Conservation (phyloP, 2,329 filamentous ascomycete species). For the Bimuria novae-zelandiae region DNA sequence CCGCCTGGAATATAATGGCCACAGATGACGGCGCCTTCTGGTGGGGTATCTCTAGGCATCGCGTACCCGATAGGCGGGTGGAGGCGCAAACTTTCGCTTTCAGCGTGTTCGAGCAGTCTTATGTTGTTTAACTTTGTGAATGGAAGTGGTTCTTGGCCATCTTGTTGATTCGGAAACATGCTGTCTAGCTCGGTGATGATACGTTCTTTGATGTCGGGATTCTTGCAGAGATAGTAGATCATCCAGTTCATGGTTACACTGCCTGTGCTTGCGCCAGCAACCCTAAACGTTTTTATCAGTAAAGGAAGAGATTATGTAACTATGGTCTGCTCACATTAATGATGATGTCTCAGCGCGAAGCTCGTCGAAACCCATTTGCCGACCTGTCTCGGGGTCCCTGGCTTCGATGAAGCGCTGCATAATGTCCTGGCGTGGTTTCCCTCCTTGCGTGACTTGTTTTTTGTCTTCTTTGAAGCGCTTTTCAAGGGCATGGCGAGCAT, state of each 20-base stretch:
- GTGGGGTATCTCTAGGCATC: conserved; percentile 21
- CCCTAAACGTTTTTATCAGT: conserved; percentile 5
- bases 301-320: too few species aligned
- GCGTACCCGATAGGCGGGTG: conserved; percentile 21
- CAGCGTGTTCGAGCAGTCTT: conserved; percentile 18
- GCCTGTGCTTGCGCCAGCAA: conserved; percentile 19
- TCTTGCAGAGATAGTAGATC: conserved; percentile 22
- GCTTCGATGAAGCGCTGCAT: conserved; percentile 25
- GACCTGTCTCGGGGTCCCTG: conserved; percentile 17
- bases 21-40: conserved; percentile 13
- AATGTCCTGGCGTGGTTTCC: conserved; percentile 20
- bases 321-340: conserved; percentile 11
- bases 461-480: conserved; percentile 16
- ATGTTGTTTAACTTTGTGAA: conserved; percentile 19
- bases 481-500: conserved; percentile 16
- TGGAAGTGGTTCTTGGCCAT: conserved; percentile 4
- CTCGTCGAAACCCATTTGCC: conserved; percentile 20
- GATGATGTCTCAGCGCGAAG: conserved; percentile 19
- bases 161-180: conserved; percentile 11
- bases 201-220: conserved; percentile 12
- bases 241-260: conserved; percentile 25
- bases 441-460: conserved; percentile 10
- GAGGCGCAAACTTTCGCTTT: conserved; percentile 18
- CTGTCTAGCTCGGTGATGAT: conserved; percentile 14
- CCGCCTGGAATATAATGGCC: conserved; percentile 16